These are phyloP conservation scores for Colletotrichum graminicola DNA, from an alignment of 2,329 filamentous ascomycete species.

Conservation along the genomic window DNA sequence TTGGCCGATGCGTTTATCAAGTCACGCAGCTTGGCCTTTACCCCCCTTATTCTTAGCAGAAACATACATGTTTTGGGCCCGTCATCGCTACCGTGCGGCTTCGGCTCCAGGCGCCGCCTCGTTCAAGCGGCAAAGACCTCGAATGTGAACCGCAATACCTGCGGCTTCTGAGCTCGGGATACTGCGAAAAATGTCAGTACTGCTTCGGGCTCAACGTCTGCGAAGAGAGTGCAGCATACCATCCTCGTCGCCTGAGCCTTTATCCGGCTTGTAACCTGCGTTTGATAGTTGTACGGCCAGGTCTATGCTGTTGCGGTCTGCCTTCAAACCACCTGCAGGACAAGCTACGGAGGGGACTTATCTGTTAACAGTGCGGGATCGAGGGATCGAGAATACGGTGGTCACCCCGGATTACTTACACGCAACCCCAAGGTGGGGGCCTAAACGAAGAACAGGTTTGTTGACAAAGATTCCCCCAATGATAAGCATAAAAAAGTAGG, in stretches of 20 bases:
- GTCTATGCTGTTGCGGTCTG: background rate
- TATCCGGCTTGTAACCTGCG: no score
- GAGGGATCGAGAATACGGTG: background rate
- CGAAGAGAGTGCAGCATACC: background rate
- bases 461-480: background rate
- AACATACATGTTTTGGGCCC: no score
- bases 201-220: background rate
- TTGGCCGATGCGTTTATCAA: no score
- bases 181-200: no score
- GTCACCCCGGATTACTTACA: background rate
- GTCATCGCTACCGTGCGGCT: no score
- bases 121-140: background rate
- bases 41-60: no score
- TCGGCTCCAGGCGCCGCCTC: background rate
- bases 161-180: background rate
- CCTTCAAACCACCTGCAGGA: background rate
- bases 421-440: background rate
- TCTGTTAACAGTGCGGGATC: background rate
- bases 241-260: no score
- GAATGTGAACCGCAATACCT: background rate
- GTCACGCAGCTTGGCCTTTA: no score
- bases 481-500: background rate
- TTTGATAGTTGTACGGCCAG: background rate
- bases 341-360: background rate
- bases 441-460: background rate